A percentile compares a stretch with the other conserved stretches of the same genome.
Evolutionary conservation across 768 basidiomycete genomes (phyloP).

Genomic region (Lentinus brumalis): DNA sequence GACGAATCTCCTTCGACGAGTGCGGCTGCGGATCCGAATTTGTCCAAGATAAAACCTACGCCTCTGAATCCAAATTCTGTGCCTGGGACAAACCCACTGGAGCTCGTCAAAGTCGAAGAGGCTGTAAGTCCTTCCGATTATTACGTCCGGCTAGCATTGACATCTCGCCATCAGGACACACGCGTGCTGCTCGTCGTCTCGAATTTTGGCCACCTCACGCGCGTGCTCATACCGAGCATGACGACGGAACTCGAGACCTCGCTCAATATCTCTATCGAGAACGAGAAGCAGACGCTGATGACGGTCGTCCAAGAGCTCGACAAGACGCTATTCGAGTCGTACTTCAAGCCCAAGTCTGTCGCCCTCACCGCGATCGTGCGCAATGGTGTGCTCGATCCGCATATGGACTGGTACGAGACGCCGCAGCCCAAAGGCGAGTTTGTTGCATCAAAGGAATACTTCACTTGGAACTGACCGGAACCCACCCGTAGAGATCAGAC

Average conservation of each 20-base stretch:
- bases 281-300: conserved; percentile 77
- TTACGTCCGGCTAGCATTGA: neutral
- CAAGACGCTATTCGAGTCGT: conserved; percentile 86
- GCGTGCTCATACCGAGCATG: conserved; percentile 74
- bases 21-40: conserved; percentile 26
- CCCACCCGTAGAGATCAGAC: conserved; percentile 72
- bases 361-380: conserved; percentile 67
- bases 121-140: conserved; percentile 44
- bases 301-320: conserved; percentile 84
- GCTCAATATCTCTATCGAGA: conserved; percentile 68
- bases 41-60: conserved; percentile 24
- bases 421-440: conserved; percentile 84
- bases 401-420: conserved; percentile 94
- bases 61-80: conserved; percentile 34
- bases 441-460: conserved; percentile 4
- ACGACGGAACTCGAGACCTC: conserved; percentile 76
- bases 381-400: conserved; percentile 73
- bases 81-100: conserved; percentile 50
- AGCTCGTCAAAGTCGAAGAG: conserved; percentile 62
- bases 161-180: conserved; percentile 75
- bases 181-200: conserved; percentile 87
- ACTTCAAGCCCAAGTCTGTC: conserved; percentile 80
- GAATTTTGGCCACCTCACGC: conserved; percentile 80
- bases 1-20: conserved; percentile 59
- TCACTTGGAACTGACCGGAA: neutral